These are phyloP conservation scores for Hypoxylon sp. DNA, from an alignment of 2,329 filamentous ascomycete genomes.

Conservation along the genomic window DNA sequence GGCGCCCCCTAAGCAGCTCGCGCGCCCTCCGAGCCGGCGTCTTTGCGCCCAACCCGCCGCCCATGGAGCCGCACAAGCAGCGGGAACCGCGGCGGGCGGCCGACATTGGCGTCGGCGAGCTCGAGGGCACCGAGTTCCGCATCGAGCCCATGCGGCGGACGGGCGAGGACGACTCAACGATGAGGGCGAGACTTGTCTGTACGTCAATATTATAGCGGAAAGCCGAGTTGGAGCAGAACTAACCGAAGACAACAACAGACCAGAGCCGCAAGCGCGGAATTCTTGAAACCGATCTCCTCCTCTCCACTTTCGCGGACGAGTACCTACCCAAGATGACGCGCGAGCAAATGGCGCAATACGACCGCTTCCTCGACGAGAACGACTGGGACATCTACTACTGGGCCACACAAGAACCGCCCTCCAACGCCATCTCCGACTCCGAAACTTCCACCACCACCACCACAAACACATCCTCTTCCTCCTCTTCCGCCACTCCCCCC, in stretches of 20 bases:
- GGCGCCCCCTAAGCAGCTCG: conserved; percentile 42
- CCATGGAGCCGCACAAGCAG: conserved; percentile 51
- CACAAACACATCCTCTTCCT: conserved; percentile 7
- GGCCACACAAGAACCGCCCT: conserved; percentile 86
- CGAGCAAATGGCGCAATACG: conserved; percentile 85
- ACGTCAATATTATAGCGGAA: conserved; percentile 55
- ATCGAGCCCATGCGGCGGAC: conserved; percentile 89
- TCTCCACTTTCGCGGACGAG: conserved; percentile 92
- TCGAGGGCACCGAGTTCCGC: conserved; percentile 87
- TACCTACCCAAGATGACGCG: conserved; percentile 82
- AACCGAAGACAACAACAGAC: conserved; percentile 68
- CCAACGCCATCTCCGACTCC: conserved; percentile 47
- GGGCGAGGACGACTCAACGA: conserved; percentile 88
- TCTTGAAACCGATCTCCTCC: conserved; percentile 93
- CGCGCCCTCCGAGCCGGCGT: conserved; percentile 41
- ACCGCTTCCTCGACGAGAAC: conserved; percentile 96
- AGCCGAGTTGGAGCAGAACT: too few species aligned
- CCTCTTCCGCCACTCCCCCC: conserved; percentile 19
- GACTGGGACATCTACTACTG: conserved; percentile 99
- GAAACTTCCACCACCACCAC: conserved; percentile 41
- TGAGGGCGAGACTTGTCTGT: conserved; percentile 86
- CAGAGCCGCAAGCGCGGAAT: conserved; percentile 97
- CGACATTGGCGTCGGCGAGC: conserved; percentile 87
- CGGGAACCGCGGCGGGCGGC: conserved; percentile 1
- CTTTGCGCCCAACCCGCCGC: conserved; percentile 47